These are phyloP conservation scores for Ramaria sp. DNA, from an alignment of 768 basidiomycete genomes.

Conservation along the genomic window DNA sequence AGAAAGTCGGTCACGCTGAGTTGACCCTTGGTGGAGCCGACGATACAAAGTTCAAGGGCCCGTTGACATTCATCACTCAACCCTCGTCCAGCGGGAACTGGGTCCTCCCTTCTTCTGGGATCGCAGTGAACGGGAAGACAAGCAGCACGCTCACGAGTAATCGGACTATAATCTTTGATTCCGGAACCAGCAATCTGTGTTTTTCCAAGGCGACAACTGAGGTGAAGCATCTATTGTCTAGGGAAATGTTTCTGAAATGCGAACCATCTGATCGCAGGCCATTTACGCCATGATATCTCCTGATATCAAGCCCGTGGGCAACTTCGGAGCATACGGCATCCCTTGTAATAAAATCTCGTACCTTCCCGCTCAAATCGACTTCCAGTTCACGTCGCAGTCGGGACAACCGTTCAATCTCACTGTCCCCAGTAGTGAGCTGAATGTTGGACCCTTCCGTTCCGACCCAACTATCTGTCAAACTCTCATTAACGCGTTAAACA, in stretches of 20 bases:
- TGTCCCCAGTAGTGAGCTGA: slow-evolving; percentile 40
- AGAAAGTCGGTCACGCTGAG: slow-evolving; percentile 38
- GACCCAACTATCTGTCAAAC: slow-evolving; percentile 43
- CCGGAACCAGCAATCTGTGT: slow-evolving; percentile 45
- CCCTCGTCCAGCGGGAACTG: slow-evolving; percentile 18
- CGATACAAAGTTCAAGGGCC: slow-evolving; percentile 39
- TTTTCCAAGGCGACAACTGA: slow-evolving; percentile 39
- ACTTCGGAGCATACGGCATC: slow-evolving; percentile 43
- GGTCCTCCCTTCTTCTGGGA: slow-evolving; percentile 33
- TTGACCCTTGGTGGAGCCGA: slow-evolving; percentile 45
- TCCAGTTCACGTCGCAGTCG: slow-evolving; percentile 39
- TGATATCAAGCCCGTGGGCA: slow-evolving; percentile 38
- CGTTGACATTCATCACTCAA: slow-evolving; percentile 1
- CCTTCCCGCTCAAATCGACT: slow-evolving; percentile 40
- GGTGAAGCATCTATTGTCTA: slow-evolving; percentile 28
- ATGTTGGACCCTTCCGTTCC: slow-evolving; percentile 28
- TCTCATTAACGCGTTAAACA: slow-evolving; percentile 44
- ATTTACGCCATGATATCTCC: slow-evolving; percentile 49
- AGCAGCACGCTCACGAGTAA: slow-evolving; percentile 28
- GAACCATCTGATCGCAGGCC: slow-evolving; percentile 28
- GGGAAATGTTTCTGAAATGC: slow-evolving; percentile 38
- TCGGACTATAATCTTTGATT: slow-evolving; percentile 44
- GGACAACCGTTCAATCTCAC: slow-evolving; percentile 44
- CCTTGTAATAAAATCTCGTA: slow-evolving; percentile 32
- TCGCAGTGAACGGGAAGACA: slow-evolving; percentile 45